Percentiles rank a stretch among this genome's conserved stretches.
Evolutionary conservation across 495 filamentous ascomycete species (phyloP).

Genomic region (Evernia prunastri): DNA sequence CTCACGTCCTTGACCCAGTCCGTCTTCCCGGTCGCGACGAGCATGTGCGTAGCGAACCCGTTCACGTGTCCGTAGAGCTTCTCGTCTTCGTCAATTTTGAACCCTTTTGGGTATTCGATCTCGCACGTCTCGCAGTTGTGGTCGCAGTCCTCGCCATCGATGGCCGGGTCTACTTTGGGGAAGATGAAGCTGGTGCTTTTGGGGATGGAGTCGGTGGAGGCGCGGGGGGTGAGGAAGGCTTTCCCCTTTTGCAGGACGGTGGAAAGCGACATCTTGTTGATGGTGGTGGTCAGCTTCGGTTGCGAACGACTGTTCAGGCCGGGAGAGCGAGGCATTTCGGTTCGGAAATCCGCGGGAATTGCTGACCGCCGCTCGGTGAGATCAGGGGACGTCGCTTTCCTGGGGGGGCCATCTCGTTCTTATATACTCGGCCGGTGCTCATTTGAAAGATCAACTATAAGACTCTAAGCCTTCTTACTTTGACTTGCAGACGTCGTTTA

Average conservation of each 20-base stretch:
- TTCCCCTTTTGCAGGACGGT: slow-evolving; percentile 20
- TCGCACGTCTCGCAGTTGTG: slow-evolving; percentile 85
- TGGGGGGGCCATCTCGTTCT: not conserved
- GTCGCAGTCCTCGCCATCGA: slow-evolving; percentile 86
- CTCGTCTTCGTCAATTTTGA: slow-evolving; percentile 68
- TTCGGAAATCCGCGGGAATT: not conserved
- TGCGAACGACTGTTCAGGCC: not conserved
- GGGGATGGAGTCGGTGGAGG: slow-evolving; percentile 21
- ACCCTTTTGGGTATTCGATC: slow-evolving; percentile 67
- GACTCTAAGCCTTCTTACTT: not conserved
- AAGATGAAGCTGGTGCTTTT: slow-evolving; percentile 36
- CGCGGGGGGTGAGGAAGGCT: slow-evolving; percentile 22
- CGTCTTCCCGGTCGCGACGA: slow-evolving; percentile 90
- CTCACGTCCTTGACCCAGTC: slow-evolving; percentile 91
- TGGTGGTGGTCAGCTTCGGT: not conserved
- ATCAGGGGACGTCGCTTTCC: not conserved
- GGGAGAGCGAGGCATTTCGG: slow-evolving; percentile 3
- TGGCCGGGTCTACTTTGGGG: slow-evolving; percentile 51
- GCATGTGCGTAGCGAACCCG: slow-evolving; percentile 79
- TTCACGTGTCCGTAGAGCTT: slow-evolving; percentile 82
- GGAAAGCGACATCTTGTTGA: slow-evolving; percentile 16
- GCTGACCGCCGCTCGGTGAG: not conserved
- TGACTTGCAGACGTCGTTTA: not conserved
- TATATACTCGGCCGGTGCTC: not conserved
- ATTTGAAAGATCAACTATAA: not conserved